These are phyloP conservation scores for Taiozyma onychis DNA, from an alignment of 1,139 yeast species.

Conservation along the genomic window DNA sequence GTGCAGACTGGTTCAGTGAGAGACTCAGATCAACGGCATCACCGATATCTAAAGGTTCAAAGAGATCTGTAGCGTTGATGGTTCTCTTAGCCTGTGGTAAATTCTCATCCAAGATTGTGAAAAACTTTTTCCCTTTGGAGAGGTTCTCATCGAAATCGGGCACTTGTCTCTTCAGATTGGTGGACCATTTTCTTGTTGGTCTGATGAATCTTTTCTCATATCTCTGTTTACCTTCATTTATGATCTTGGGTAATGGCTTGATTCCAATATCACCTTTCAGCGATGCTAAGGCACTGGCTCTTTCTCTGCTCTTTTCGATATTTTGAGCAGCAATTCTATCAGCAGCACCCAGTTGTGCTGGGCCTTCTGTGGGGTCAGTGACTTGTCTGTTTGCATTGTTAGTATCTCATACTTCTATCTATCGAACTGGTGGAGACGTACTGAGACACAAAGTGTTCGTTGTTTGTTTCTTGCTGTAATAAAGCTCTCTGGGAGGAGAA, in stretches of 20 bases:
- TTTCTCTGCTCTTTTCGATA: background rate
- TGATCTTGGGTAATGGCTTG: conserved; percentile 6
- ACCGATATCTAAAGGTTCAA: conserved; percentile 33
- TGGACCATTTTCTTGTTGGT: conserved; percentile 11
- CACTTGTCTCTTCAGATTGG: conserved; percentile 1
- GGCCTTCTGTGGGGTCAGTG: background rate
- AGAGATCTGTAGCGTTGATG: conserved; percentile 9
- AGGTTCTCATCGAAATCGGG: background rate
- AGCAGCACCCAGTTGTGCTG: background rate
- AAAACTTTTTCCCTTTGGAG: background rate
- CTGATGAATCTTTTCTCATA: conserved; percentile 6
- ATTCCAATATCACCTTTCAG: conserved; percentile 8
- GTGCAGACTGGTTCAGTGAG: conserved; percentile 28
- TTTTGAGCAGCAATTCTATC: background rate
- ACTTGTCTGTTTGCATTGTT: background rate
- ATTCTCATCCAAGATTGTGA: background rate
- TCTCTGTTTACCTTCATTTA: conserved; percentile 3
- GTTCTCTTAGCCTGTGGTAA: background rate
- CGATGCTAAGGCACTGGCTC: conserved; percentile 12
- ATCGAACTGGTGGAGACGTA: background rate
- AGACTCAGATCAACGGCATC: conserved; percentile 38
- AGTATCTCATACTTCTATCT: background rate
- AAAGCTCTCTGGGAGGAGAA: background rate
- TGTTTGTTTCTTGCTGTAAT: background rate
- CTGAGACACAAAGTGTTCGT: background rate